A percentile compares a stretch with the other conserved stretches of the same genome.
Conservation (phyloP, 108 stramenopile genomes). For the Phaeodactylum tricornutum region DNA sequence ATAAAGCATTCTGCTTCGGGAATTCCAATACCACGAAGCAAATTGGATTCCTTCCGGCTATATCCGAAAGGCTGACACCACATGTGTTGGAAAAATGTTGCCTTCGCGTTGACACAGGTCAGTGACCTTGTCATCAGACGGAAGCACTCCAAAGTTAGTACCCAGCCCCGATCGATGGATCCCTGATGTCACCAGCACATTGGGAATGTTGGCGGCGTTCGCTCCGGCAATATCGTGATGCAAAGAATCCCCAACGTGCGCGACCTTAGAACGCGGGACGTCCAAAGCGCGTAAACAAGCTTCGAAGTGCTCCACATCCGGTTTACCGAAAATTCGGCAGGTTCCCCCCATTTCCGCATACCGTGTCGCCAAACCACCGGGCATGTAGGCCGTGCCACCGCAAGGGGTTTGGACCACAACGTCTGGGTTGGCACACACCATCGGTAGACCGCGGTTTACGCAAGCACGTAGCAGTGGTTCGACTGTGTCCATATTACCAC, state of each 20-base stretch:
- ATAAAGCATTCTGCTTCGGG: neutral
- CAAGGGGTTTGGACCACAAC: conserved; percentile 32
- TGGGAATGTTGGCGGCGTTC: conserved; percentile 44
- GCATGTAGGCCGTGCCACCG: conserved; percentile 55
- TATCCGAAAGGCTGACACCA: conserved; percentile 26
- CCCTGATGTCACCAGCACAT: conserved; percentile 61
- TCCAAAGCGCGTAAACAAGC: conserved; percentile 39
- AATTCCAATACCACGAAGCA: too few species aligned
- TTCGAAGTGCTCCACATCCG: conserved; percentile 48
- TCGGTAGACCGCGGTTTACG: conserved; percentile 35
- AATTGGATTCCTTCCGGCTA: too few species aligned
- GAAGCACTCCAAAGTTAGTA: conserved; percentile 15
- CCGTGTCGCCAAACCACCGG: conserved; percentile 52
- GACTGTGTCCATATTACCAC: conserved; percentile 10
- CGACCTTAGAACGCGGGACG: conserved; percentile 19
- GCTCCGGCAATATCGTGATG: conserved; percentile 87
- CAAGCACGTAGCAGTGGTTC: conserved; percentile 36
- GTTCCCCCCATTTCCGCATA: conserved; percentile 41
- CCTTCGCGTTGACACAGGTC: conserved; percentile 14
- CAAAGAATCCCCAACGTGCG: conserved; percentile 83
- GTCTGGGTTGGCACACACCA: conserved; percentile 80
- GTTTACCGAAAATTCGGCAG: conserved; percentile 55
- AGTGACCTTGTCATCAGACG: conserved; percentile 7
- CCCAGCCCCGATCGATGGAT: conserved; percentile 58
- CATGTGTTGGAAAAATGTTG: conserved; percentile 24